Evolutionary conservation across 192 early-diverging fungal genomes (phyloP).

Genomic region (Entomortierella parvispora): DNA sequence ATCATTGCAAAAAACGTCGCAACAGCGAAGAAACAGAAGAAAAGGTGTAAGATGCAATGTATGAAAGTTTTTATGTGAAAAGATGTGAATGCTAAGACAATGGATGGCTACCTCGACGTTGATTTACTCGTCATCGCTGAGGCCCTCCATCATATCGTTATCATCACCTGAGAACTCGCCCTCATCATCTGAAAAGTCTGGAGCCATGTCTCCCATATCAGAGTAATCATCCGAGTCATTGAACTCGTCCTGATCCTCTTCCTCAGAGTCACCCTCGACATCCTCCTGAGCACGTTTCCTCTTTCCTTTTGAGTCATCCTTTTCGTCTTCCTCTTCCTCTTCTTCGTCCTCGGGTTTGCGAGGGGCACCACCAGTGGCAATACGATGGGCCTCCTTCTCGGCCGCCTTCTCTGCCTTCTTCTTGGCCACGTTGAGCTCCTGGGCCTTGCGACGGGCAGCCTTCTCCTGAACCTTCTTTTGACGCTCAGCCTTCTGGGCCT

Average conservation of each 20-base stretch:
- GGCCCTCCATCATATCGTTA: slow-evolving; percentile 41
- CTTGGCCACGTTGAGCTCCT: slow-evolving; percentile 84
- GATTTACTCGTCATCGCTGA: slow-evolving; percentile 34
- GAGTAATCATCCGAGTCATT: slow-evolving; percentile 49
- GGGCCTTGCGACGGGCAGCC: slow-evolving; percentile 78
- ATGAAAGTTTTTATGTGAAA: background rate
- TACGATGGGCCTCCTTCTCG: slow-evolving; percentile 65
- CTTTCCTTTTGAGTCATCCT: slow-evolving; percentile 37
- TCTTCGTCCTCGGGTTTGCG: slow-evolving; percentile 46
- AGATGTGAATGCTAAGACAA: background rate
- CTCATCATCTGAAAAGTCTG: slow-evolving; percentile 43
- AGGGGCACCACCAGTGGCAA: slow-evolving; percentile 53
- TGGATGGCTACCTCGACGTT: background rate
- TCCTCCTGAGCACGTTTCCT: slow-evolving; percentile 45
- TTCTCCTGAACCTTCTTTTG: slow-evolving; percentile 71
- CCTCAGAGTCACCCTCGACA: slow-evolving; percentile 47
- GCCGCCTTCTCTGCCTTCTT: slow-evolving; percentile 75
- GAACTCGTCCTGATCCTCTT: slow-evolving; percentile 30
- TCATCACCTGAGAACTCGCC: slow-evolving; percentile 35
- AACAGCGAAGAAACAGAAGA: too few species aligned
- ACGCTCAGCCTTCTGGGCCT: slow-evolving; percentile 66
- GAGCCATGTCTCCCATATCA: slow-evolving; percentile 50
- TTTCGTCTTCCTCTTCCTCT: slow-evolving; percentile 38
- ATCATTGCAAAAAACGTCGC: too few species aligned
- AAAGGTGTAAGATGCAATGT: too few species aligned